Evolutionary conservation across 2,329 filamentous ascomycete genomes (phyloP), one percentile per base, ranked within the genome.

Genomic region (Talaromyces marneffei): DNA sequence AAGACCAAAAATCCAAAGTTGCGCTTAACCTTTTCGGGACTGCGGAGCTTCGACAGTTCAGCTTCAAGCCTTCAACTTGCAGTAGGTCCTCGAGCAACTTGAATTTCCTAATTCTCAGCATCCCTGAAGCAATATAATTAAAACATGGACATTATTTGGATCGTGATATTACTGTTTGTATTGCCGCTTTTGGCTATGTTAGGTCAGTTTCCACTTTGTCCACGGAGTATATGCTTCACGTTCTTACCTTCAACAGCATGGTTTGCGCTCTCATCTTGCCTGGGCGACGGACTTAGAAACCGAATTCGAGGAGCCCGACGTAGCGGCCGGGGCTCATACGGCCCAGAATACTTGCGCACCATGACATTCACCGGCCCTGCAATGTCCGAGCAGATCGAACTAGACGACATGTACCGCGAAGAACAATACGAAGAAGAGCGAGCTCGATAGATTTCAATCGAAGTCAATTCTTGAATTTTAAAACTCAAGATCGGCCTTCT

Each of bases 401-500:
- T 86, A 79, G 81, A 86, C 64, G 81, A 84, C 61, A 83, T 86
- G 80, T 74, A 85, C 59, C 76, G 77, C 29, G 76, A 79, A 56
- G 71, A 76, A 42, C 71, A 71, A 64, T 69, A 75, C 40, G 70
- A 75, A 37, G 54, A 61, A 65, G 57, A 63, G 50, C 61, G 44
- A 12, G 50, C 40, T 10, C 52, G 61, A 25, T 63, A 54, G 27
- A 20, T 16, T 4, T 42, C 39, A 16, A 33, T 16, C 29, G 25
- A 33, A 8, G 27, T 44, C 9, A 14, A 4, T 33, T 39, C 5
- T 27, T 20, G 6, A n/a, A 12, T n/a, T 23, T 61, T 82, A 91
- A 69, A 95, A 95, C 57, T 94, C 90, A 55, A 95, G 83, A 66
- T 89, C 86, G 61, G 82, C 80, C 68, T 90, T 91, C 57, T 81